Evolutionary conservation across 2,329 filamentous ascomycete genomes (phyloP).

Genomic region (Aspergillus clavatus): DNA sequence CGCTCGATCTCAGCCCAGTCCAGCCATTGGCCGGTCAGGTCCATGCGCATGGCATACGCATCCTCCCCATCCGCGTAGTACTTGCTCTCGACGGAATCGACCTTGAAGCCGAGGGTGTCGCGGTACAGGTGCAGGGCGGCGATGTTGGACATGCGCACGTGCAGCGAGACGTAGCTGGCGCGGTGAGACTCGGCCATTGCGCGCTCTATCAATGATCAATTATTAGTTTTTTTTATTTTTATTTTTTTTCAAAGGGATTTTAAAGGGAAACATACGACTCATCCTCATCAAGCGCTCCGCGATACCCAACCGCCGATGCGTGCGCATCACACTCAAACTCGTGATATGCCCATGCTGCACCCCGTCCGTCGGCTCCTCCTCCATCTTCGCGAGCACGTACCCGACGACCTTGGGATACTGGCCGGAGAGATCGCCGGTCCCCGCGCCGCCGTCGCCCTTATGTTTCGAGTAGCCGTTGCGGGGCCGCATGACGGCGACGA

Average conservation of each 20-base stretch:
- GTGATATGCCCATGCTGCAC: slow-evolving; percentile 95
- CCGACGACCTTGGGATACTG: slow-evolving; percentile 95
- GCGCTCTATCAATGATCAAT: slow-evolving; percentile 56
- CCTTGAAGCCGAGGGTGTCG: slow-evolving; percentile 82
- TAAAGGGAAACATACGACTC: slow-evolving; percentile 61
- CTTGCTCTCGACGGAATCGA: slow-evolving; percentile 59
- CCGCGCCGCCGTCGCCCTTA: slow-evolving; percentile 54
- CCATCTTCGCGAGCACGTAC: slow-evolving; percentile 99
- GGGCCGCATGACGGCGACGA: slow-evolving; percentile 89
- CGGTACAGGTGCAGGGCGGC: slow-evolving; percentile 90
- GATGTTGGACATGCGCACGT: slow-evolving; percentile 90
- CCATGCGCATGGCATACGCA: slow-evolving; percentile 88
- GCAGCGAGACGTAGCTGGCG: slow-evolving; percentile 88
- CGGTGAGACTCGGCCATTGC: slow-evolving; percentile 96
- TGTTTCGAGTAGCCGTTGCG: slow-evolving; percentile 67
- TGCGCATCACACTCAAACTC: slow-evolving; percentile 90
- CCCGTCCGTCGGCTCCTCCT: slow-evolving; percentile 90
- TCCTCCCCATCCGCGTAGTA: slow-evolving; percentile 93
- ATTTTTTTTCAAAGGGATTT: not conserved
- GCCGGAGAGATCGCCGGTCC: slow-evolving; percentile 17
- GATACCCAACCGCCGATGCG: slow-evolving; percentile 82
- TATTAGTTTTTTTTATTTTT: slow-evolving; percentile 3
- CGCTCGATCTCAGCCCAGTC: slow-evolving; percentile 46
- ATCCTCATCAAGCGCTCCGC: slow-evolving; percentile 98
- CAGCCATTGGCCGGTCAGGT: slow-evolving; percentile 55